phyloP scores from a whole-genome alignment of 2,329 filamentous ascomycete genomes.

The Huntiella abstrusa region DNA sequence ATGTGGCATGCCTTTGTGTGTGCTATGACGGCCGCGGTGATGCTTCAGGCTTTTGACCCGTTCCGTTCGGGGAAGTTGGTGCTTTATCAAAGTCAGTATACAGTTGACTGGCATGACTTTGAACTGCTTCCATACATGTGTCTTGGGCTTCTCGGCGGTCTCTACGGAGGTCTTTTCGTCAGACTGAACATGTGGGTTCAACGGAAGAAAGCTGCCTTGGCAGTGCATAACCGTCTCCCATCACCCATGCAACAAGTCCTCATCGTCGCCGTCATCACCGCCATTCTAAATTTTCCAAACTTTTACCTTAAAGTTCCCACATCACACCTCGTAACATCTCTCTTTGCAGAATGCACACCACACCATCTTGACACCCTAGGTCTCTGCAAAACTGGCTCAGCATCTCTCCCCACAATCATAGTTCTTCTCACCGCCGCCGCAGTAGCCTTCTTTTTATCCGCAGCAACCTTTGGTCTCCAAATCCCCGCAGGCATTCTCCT shows the following conservation, averaged over 20 bases:
- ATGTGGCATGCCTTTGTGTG: conserved; percentile 99
- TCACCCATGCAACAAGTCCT: conserved; percentile 64
- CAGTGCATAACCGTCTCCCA: conserved; percentile 43
- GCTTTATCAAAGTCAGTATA: conserved; percentile 88
- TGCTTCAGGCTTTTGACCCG: conserved; percentile 79
- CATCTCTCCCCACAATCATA: conserved; percentile 59
- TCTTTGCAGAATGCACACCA: conserved; percentile 79
- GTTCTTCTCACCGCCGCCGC: conserved; percentile 66
- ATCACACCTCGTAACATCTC: conserved; percentile 73
- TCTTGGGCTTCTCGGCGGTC: conserved; percentile 74
- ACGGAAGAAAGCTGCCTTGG: conserved; percentile 42
- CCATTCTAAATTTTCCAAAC: conserved; percentile 85
- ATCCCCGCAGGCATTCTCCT: conserved; percentile 92
- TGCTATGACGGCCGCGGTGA: conserved; percentile 94
- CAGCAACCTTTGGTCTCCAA: conserved; percentile 80
- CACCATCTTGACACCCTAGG: conserved; percentile 72
- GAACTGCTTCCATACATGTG: conserved; percentile 77
- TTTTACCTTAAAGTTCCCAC: conserved; percentile 89
- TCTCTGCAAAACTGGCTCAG: conserved; percentile 45
- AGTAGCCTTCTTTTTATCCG: conserved; percentile 68
- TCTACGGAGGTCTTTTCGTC: conserved; percentile 90
- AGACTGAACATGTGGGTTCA: conserved; percentile 80
- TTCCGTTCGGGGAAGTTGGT: conserved; percentile 92
- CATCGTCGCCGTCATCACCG: conserved; percentile 61
- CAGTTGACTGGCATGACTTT: conserved; percentile 80